These are phyloP conservation scores for Elaeis guineensis DNA, from an alignment of 176 grass and related monocot genomes.

Conservation along the genomic window DNA sequence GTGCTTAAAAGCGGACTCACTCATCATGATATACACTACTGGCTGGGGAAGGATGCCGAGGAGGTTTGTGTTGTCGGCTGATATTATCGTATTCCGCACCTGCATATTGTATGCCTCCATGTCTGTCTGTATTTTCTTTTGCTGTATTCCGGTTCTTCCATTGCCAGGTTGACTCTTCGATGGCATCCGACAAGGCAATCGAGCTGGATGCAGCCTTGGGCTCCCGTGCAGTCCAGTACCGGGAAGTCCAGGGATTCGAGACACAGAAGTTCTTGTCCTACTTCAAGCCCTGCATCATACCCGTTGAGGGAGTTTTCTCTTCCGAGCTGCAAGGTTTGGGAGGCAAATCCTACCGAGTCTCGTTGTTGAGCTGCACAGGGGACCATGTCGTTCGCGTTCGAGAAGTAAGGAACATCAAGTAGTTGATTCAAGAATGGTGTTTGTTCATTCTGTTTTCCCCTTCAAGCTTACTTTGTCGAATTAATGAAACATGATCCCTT, in stretches of 20 bases:
- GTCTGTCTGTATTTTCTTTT: no score
- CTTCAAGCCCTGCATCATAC: constrained; percentile 85
- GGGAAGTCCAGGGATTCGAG: constrained; percentile 69
- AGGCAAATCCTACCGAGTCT: constrained; percentile 21
- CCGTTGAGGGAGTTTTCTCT: constrained; percentile 45
- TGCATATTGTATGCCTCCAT: no score
- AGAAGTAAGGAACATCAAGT: constrained; percentile 33
- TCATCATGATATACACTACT: constrained; percentile 68
- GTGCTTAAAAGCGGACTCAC: constrained; percentile 48
- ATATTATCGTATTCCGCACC: neutral
- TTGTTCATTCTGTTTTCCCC: no score
- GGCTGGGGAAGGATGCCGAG: constrained; percentile 61
- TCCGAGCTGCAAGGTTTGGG: constrained; percentile 24
- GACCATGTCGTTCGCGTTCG: constrained; percentile 69
- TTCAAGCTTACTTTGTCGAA: no score
- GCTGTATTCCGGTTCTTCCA: no score
- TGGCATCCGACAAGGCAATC: constrained; percentile 64
- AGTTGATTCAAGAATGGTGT: no score
- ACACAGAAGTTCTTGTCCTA: constrained; percentile 85
- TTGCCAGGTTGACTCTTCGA: constrained; percentile 44
- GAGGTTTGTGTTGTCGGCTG: constrained; percentile 41
- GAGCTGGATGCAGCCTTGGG: constrained; percentile 71
- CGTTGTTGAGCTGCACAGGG: constrained; percentile 67
- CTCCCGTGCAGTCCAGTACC: constrained; percentile 63
- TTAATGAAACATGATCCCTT: no score